These are phyloP conservation scores for Pythium brassicae DNA, from an alignment of 352 stramenopile genomes.

Conservation along the genomic window DNA sequence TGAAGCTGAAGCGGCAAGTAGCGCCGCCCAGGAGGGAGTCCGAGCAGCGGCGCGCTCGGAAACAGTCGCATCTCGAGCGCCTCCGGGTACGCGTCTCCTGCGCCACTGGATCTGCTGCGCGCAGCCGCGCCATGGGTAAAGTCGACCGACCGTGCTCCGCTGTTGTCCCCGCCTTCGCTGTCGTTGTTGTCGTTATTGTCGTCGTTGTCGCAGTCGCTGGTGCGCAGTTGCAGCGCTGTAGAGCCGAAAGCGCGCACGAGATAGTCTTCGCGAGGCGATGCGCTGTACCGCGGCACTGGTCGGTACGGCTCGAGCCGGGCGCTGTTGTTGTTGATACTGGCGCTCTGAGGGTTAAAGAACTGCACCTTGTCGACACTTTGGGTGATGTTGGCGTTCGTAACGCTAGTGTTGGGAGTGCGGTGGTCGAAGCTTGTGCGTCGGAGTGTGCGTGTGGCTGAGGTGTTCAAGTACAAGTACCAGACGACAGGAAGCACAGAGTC, in stretches of 20 bases:
- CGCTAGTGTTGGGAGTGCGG: background rate
- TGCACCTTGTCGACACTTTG: background rate
- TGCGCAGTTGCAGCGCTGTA: constrained; percentile 43
- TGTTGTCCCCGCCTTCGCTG: background rate
- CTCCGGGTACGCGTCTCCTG: background rate
- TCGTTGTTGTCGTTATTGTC: background rate
- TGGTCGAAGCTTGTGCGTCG: background rate
- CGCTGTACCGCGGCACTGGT: constrained; percentile 19
- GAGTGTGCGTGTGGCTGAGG: background rate
- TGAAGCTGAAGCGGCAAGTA: constrained; percentile 1
- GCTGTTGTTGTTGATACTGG: background rate
- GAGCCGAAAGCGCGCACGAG: constrained; percentile 70
- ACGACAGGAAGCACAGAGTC: background rate
- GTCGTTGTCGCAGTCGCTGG: background rate
- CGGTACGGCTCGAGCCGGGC: background rate
- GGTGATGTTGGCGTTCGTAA: background rate
- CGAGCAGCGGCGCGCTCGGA: background rate
- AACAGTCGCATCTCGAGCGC: background rate
- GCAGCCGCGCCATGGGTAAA: background rate
- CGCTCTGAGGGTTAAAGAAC: background rate
- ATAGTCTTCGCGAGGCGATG: constrained; percentile 60
- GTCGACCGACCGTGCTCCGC: background rate
- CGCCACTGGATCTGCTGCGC: background rate
- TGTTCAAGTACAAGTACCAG: too few species aligned
- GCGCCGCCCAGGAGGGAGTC: background rate